A percentile compares a stretch with the other conserved stretches of the same genome.
phyloP scores from a whole-genome alignment of 331 rosid species.

The Acacia pycnantha region DNA sequence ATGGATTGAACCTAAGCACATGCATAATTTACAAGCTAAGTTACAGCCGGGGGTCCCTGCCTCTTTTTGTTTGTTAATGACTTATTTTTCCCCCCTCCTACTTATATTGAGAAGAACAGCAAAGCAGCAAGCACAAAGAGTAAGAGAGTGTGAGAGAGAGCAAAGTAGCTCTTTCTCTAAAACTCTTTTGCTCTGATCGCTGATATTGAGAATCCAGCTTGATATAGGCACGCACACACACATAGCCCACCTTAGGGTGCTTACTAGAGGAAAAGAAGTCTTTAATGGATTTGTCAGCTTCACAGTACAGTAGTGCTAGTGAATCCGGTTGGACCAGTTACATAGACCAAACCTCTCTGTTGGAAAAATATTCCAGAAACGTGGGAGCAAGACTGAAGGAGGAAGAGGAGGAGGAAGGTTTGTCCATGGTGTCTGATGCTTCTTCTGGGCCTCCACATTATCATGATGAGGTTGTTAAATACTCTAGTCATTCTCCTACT shows the following conservation, averaged over 20 bases:
- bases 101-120: constrained; percentile 22
- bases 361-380: constrained; percentile 38
- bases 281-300: constrained; percentile 64
- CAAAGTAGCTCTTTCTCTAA: constrained; percentile 7
- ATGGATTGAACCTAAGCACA: constrained; percentile 60
- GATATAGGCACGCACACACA: background rate
- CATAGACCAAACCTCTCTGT: constrained; percentile 62
- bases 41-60: background rate
- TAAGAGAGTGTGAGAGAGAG: constrained; percentile 2
- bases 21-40: constrained; percentile 50
- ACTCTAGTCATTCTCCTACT: constrained; percentile 39
- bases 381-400: constrained; percentile 20
- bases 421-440: constrained; percentile 95
- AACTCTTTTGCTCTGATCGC: constrained; percentile 25
- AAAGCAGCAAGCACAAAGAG: constrained; percentile 24
- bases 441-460: constrained; percentile 92
- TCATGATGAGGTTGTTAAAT: constrained; percentile 44
- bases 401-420: constrained; percentile 52
- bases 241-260: background rate
- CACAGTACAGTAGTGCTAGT: constrained; percentile 58
- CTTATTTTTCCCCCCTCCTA: constrained; percentile 20
- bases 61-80: constrained; percentile 23
- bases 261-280: constrained; percentile 18
- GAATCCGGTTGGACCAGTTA: constrained; percentile 97
- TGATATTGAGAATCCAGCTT: constrained; percentile 13